Evolutionary conservation across 352 stramenopile species (phyloP).

Genomic region (Globisporangium recalcitrans): DNA sequence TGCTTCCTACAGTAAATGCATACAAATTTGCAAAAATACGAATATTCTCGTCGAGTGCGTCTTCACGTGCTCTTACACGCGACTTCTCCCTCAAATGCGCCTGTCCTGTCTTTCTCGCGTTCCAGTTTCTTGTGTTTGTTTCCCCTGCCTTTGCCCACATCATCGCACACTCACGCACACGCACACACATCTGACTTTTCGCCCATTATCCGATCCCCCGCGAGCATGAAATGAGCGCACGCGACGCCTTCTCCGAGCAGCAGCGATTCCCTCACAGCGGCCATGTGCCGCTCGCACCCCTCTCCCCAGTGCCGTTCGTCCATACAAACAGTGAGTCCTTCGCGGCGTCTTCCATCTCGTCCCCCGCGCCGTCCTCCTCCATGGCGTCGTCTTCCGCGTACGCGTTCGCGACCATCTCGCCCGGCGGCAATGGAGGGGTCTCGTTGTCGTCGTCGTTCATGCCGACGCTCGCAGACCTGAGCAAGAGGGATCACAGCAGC

Average conservation of each 20-base stretch:
- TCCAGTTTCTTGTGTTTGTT: not conserved
- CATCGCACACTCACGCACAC: not conserved
- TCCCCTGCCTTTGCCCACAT: not conserved
- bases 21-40: too few relatives aligned
- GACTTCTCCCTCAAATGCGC: not conserved
- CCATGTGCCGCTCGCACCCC: too few relatives aligned
- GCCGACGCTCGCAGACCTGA: not conserved
- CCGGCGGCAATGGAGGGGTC: not conserved
- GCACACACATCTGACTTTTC: not conserved
- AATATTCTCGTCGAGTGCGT: too few relatives aligned
- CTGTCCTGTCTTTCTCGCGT: constrained; percentile 2
- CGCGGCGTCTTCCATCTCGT: not conserved
- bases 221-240: not conserved
- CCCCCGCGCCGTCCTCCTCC: not conserved
- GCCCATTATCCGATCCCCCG: not conserved
- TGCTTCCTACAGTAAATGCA: too few relatives aligned
- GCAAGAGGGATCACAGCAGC: too few relatives aligned
- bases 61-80: too few relatives aligned
- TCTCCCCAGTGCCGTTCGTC: not conserved
- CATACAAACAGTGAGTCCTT: not conserved
- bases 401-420: constrained; percentile 16
- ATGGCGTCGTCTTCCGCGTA: not conserved
- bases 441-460: not conserved
- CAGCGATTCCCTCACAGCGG: not conserved
- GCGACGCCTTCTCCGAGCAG: not conserved